Evolutionary conservation across 2,329 filamentous ascomycete genomes (phyloP).

Genomic region (Pseudopithomyces chartarum): DNA sequence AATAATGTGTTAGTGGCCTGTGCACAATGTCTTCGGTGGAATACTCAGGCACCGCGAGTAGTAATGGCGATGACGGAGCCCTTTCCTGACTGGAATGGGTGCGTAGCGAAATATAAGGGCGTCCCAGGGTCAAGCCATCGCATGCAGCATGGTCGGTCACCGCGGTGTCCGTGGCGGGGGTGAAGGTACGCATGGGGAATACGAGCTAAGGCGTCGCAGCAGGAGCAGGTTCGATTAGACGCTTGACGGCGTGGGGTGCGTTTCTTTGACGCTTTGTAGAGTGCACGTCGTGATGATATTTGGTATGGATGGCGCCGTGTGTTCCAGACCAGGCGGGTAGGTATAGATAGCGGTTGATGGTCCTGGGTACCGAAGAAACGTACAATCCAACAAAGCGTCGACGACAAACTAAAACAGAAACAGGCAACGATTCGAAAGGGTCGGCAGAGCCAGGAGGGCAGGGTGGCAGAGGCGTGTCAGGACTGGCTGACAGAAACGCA

Average conservation of each 20-base stretch:
- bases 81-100: slow-evolving; percentile 1
- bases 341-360: not conserved
- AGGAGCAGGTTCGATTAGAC: slow-evolving; percentile 2
- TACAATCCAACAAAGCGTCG: not conserved
- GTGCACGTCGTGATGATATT: not conserved
- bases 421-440: not conserved
- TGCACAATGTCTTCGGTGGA: slow-evolving; percentile 3
- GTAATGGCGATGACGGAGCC: slow-evolving; percentile 1
- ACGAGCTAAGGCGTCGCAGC: slow-evolving; percentile 8
- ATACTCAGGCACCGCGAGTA: slow-evolving; percentile 8
- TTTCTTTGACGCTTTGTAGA: not conserved
- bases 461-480: not conserved
- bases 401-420: not conserved
- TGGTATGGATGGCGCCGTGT: not conserved
- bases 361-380: not conserved
- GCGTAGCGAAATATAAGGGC: slow-evolving; percentile 3
- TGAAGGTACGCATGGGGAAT: slow-evolving; percentile 9
- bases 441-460: not conserved
- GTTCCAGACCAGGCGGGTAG: not conserved
- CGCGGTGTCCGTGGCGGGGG: slow-evolving; percentile 4
- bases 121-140: not conserved
- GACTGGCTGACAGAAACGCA: not conserved
- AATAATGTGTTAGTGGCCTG: slow-evolving; percentile 8
- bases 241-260: not conserved
- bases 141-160: slow-evolving; percentile 8